Conservation (phyloP, 2,329 filamentous ascomycete species). For the Penicillium sp. region DNA sequence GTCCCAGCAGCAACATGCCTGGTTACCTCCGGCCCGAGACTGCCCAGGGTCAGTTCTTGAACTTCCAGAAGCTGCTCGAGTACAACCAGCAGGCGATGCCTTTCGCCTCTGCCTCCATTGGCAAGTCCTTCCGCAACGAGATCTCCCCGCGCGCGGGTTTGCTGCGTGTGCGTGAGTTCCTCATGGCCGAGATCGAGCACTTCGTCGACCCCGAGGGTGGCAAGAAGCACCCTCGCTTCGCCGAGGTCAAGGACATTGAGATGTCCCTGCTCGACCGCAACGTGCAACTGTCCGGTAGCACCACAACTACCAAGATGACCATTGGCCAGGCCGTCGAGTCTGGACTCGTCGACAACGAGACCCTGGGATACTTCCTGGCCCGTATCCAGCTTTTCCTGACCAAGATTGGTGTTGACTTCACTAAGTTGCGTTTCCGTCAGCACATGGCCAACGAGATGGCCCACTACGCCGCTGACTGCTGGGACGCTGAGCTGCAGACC, state of each 20-base stretch:
- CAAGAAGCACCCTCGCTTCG: constrained; percentile 91
- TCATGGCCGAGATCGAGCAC: constrained; percentile 99
- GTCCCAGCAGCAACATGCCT: constrained; percentile 82
- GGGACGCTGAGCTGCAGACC: constrained; percentile 92
- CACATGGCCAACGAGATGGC: constrained; percentile 93
- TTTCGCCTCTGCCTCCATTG: constrained; percentile 95
- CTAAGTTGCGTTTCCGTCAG: constrained; percentile 93
- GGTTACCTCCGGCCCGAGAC: constrained; percentile 93
- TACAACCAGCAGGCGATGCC: constrained; percentile 96
- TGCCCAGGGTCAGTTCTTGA: constrained; percentile 96
- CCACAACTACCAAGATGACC: constrained; percentile 70
- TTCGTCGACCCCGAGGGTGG: constrained; percentile 93
- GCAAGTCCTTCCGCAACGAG: constrained; percentile 97
- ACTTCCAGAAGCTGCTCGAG: constrained; percentile 93
- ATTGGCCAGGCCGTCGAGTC: constrained; percentile 85
- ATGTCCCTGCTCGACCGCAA: constrained; percentile 82
- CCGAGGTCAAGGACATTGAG: constrained; percentile 81
- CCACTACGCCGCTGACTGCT: constrained; percentile 96
- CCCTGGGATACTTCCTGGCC: constrained; percentile 94
- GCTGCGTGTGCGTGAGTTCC: constrained; percentile 90
- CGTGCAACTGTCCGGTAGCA: constrained; percentile 86
- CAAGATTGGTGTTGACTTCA: constrained; percentile 83
- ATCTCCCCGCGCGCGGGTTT: constrained; percentile 93
- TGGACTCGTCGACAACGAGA: constrained; percentile 92
- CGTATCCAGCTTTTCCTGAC: constrained; percentile 89